A percentile compares a stretch with the other conserved stretches of the same genome.
These are phyloP conservation scores for Picochlorum sp. DNA, from an alignment of 139 green algal genomes.

Conservation along the genomic window DNA sequence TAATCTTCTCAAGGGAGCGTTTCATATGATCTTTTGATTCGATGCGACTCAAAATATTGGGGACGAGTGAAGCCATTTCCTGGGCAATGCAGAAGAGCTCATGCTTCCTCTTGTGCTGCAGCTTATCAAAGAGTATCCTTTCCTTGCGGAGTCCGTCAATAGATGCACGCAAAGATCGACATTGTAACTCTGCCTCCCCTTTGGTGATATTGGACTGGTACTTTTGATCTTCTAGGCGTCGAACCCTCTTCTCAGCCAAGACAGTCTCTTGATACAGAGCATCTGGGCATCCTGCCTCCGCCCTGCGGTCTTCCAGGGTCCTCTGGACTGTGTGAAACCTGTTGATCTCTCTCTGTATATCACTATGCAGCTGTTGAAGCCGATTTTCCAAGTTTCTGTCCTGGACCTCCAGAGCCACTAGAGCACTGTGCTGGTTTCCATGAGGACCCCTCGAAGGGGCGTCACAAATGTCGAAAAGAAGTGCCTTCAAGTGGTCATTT, in stretches of 20 bases:
- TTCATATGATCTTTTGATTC: background rate
- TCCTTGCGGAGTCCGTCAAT: conserved; percentile 84
- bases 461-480: too few relatives aligned
- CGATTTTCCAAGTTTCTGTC: conserved; percentile 85
- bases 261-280: conserved; percentile 43
- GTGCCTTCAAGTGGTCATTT: too few relatives aligned
- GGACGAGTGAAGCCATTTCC: background rate
- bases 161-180: conserved; percentile 44
- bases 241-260: conserved; percentile 55
- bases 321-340: background rate
- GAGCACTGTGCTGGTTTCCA: too few relatives aligned
- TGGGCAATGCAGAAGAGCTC: conserved; percentile 40
- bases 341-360: conserved; percentile 5
- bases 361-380: conserved; percentile 17
- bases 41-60: background rate
- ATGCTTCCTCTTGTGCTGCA: conserved; percentile 69
- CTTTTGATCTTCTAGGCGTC: conserved; percentile 74
- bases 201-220: conserved; percentile 40
- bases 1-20: too few relatives aligned
- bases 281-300: conserved; percentile 72
- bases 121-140: conserved; percentile 77
- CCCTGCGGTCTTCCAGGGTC: conserved; percentile 40
- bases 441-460: too few relatives aligned
- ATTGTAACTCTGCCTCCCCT: conserved; percentile 3
- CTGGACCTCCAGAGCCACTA: conserved; percentile 54